phyloP scores from a whole-genome alignment of 2,329 filamentous ascomycete species.

The Stemphylium vesicarium region DNA sequence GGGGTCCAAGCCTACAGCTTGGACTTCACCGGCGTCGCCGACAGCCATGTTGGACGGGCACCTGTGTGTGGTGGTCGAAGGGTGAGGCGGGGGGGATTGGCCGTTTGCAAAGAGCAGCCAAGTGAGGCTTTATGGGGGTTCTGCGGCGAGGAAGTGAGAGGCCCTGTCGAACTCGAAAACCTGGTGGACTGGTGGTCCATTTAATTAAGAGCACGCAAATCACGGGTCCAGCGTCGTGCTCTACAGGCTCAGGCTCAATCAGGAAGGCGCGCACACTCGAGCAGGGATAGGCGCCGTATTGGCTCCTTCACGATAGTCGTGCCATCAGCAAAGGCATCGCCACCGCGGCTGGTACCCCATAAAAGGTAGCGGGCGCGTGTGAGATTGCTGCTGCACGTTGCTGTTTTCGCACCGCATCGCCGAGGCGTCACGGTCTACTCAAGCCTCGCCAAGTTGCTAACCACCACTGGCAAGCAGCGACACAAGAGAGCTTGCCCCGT shows the following conservation, averaged over 20 bases:
- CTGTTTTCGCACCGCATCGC: slow-evolving; percentile 20
- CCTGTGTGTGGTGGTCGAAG: background rate
- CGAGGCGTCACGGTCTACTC: slow-evolving; percentile 12
- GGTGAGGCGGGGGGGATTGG: background rate
- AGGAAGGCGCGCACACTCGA: slow-evolving; percentile 20
- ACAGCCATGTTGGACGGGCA: slow-evolving; percentile 35
- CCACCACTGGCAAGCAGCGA: slow-evolving; percentile 15
- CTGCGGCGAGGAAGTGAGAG: slow-evolving; percentile 22
- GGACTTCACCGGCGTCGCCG: slow-evolving; percentile 33
- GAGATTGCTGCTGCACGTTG: slow-evolving; percentile 13
- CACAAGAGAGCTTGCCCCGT: slow-evolving; percentile 20
- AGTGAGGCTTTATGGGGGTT: background rate
- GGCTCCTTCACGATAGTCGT: slow-evolving; percentile 2
- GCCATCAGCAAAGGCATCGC: slow-evolving; percentile 23
- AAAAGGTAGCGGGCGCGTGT: slow-evolving; percentile 7
- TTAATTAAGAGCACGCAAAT: slow-evolving; percentile 15
- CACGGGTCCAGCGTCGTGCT: slow-evolving; percentile 10
- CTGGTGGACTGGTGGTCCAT: slow-evolving; percentile 13
- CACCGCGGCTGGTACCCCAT: slow-evolving; percentile 25
- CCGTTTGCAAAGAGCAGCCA: slow-evolving; percentile 8
- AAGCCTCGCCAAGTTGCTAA: slow-evolving; percentile 24
- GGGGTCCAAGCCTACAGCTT: slow-evolving; percentile 42
- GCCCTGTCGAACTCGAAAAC: slow-evolving; percentile 8
- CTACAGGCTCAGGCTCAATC: slow-evolving; percentile 9
- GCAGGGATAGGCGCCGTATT: slow-evolving; percentile 14